Conservation (phyloP, 2,329 filamentous ascomycete genomes). For the Bertia moriformis region DNA sequence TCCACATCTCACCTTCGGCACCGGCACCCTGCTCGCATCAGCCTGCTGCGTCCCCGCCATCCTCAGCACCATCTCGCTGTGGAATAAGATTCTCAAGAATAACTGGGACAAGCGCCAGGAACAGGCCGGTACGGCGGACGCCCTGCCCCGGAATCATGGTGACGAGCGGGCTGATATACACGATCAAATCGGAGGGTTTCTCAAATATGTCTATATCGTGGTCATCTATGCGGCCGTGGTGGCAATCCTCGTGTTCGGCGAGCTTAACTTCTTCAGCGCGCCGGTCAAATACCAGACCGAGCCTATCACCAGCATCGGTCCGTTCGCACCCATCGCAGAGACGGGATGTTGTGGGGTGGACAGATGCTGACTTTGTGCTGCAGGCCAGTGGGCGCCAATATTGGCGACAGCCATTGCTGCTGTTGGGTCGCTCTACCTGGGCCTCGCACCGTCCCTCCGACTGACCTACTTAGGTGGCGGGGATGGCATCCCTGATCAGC, state of each 20-base stretch:
- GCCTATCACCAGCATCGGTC: conserved; percentile 44
- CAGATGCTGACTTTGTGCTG: neutral
- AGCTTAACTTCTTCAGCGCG: conserved; percentile 46
- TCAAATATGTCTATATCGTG: conserved; percentile 39
- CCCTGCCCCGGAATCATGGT: conserved; percentile 8
- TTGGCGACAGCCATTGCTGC: conserved; percentile 41
- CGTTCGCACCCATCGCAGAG: conserved; percentile 8
- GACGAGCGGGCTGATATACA: conserved; percentile 35
- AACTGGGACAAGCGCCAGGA: conserved; percentile 40
- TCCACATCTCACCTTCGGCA: conserved; percentile 35
- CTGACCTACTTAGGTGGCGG: too few species aligned
- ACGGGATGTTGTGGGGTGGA: conserved; percentile 2
- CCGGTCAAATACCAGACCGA: conserved; percentile 45
- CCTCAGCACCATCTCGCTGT: conserved; percentile 44
- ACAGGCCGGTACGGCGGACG: conserved; percentile 14
- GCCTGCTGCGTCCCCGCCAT: conserved; percentile 53
- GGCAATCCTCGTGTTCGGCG: conserved; percentile 43
- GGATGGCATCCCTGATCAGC: too few species aligned
- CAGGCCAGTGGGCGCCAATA: conserved; percentile 21
- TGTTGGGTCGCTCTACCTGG: conserved; percentile 41
- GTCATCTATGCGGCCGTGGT: conserved; percentile 43
- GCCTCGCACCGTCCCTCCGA: too few species aligned
- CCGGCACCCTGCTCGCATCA: conserved; percentile 43
- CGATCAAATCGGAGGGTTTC: conserved; percentile 32
- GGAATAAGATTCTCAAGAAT: conserved; percentile 47